Conservation (phyloP, 192 early-diverging fungal species). For the Umbelopsis ramanniana region DNA sequence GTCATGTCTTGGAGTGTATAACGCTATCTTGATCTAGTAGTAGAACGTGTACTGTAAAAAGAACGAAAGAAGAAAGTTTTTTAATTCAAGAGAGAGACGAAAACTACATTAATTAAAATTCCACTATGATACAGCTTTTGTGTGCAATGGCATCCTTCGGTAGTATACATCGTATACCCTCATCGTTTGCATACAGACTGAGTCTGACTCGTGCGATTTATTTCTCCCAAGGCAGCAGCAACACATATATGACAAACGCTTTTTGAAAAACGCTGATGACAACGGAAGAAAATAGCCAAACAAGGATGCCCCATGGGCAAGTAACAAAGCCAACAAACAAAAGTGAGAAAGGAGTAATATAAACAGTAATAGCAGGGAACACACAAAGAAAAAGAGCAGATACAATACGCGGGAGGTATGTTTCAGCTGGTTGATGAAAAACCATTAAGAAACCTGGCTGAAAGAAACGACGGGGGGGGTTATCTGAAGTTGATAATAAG, state of each 20-base stretch:
- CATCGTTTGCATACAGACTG: too few relatives aligned
- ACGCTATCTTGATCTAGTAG: background rate
- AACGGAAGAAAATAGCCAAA: too few relatives aligned
- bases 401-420: background rate
- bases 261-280: too few relatives aligned
- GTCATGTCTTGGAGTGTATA: conserved; percentile 71
- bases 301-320: background rate
- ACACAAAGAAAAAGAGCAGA: background rate
- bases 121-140: background rate
- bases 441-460: too few relatives aligned
- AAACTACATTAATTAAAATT: background rate
- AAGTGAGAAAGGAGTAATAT: background rate
- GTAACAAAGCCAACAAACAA: background rate
- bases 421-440: background rate
- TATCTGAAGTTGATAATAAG: background rate
- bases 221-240: too few relatives aligned
- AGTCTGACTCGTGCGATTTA: too few relatives aligned
- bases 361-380: too few relatives aligned
- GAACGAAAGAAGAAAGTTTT: background rate
- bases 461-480: background rate
- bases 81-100: background rate
- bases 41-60: background rate
- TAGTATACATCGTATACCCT: too few relatives aligned
- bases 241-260: too few relatives aligned
- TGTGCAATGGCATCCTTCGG: too few relatives aligned